These are phyloP conservation scores for Xylariaceae sp. DNA, from an alignment of 2,329 filamentous ascomycete genomes.

Conservation along the genomic window DNA sequence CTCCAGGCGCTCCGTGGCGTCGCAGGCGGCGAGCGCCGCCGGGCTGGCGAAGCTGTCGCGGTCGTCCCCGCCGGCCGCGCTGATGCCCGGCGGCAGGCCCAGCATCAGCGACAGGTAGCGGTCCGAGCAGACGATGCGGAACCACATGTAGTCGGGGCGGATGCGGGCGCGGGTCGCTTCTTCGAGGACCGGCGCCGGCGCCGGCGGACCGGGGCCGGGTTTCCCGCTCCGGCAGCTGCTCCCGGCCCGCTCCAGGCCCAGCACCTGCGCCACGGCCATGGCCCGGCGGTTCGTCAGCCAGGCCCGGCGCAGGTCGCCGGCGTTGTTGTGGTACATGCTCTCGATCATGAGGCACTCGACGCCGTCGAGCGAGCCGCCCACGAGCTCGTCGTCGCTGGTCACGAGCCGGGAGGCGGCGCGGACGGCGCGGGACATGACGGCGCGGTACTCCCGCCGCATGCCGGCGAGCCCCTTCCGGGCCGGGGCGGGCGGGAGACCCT, in stretches of 20 bases:
- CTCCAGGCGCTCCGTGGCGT: background rate
- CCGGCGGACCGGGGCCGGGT: too few species aligned
- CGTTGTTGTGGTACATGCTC: conserved; percentile 34
- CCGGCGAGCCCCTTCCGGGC: background rate
- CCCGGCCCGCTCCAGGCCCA: conserved; percentile 4
- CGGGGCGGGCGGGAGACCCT: conserved; percentile 17
- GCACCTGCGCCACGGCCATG: conserved; percentile 16
- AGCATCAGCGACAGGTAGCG: conserved; percentile 2
- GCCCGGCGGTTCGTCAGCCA: conserved; percentile 37
- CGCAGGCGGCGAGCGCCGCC: background rate
- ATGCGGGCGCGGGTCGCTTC: background rate
- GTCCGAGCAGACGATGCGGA: conserved; percentile 3
- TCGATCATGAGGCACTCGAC: conserved; percentile 41
- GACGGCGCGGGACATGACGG: background rate
- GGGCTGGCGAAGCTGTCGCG: background rate
- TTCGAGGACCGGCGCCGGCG: conserved; percentile 4
- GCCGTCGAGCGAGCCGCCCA: conserved; percentile 28
- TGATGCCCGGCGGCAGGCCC: conserved; percentile 2
- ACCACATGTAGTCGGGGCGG: conserved; percentile 1
- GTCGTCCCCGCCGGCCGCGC: too few species aligned
- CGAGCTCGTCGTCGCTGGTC: background rate
- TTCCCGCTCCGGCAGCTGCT: too few species aligned
- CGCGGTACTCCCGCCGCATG: background rate
- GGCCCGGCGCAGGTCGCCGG: conserved; percentile 34
- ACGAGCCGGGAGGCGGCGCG: too few species aligned